phyloP scores from a whole-genome alignment of 169 alveolate genomes.

The Blepharisma undulans region DNA sequence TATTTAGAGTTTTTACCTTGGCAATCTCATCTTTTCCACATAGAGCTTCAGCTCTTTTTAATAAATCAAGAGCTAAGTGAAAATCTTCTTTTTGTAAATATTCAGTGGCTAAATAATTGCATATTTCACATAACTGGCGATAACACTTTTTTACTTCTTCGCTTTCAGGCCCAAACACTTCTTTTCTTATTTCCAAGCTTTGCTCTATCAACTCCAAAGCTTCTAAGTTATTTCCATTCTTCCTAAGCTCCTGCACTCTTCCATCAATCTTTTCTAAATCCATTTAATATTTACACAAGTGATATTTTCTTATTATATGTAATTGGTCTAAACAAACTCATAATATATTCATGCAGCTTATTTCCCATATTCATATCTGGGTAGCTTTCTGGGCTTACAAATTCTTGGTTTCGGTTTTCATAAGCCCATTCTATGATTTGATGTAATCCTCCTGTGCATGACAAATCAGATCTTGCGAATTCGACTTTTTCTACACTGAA shows the following conservation, averaged over 20 bases:
- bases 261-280: conserved; percentile 43
- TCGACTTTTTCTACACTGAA: not conserved
- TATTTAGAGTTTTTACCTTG: conserved; percentile 72
- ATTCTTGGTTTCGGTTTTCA: not conserved
- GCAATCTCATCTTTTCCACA: conserved; percentile 58
- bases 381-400: not conserved
- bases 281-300: not conserved
- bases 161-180: not conserved
- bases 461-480: not conserved
- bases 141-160: conserved; percentile 43
- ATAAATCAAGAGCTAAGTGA: conserved; percentile 60
- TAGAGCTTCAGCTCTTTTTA: conserved; percentile 66
- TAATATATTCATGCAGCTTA: not conserved
- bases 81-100: conserved; percentile 60
- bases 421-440: not conserved
- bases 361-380: not conserved
- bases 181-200: conserved; percentile 42
- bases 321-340: not conserved
- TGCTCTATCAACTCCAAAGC: conserved; percentile 71
- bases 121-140: conserved; percentile 65
- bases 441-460: not conserved
- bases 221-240: conserved; percentile 56
- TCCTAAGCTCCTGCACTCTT: conserved; percentile 52
- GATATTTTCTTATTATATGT: not conserved
- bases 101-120: conserved; percentile 68